These are phyloP conservation scores for Talaromyces sp. DNA, from an alignment of 2,329 filamentous ascomycete genomes.

Conservation along the genomic window DNA sequence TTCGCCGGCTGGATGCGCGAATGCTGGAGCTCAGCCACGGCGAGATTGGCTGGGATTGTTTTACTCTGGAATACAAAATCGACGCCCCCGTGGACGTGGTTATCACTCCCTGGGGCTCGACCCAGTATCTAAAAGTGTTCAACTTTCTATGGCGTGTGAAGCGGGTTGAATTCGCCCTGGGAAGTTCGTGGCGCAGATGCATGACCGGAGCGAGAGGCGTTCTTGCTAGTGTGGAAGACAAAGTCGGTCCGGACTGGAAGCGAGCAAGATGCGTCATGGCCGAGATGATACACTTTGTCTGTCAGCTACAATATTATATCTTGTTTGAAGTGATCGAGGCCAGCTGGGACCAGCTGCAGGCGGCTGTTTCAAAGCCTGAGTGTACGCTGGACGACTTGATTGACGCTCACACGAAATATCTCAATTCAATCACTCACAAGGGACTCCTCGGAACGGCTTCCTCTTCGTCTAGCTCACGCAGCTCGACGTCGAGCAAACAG, in stretches of 20 bases:
- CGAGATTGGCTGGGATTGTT: constrained; percentile 98
- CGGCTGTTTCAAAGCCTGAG: constrained; percentile 72
- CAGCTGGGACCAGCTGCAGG: constrained; percentile 86
- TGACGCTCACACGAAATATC: constrained; percentile 80
- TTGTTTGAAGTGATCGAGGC: constrained; percentile 97
- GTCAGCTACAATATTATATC: constrained; percentile 97
- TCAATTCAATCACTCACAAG: constrained; percentile 92
- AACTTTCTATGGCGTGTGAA: constrained; percentile 99
- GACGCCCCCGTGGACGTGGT: constrained; percentile 95
- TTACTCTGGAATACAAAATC: constrained; percentile 97
- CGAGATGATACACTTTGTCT: constrained; percentile 98
- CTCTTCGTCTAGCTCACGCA: constrained; percentile 19
- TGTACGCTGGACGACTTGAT: constrained; percentile 95
- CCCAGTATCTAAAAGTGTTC: constrained; percentile 97
- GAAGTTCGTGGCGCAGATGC: constrained; percentile 86
- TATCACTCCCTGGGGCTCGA: constrained; percentile 89
- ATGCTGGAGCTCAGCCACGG: constrained; percentile 96
- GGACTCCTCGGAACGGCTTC: constrained; percentile 71
- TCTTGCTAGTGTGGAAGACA: constrained; percentile 67
- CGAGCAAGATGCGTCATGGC: constrained; percentile 79
- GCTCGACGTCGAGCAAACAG: constrained; percentile 44
- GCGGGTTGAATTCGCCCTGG: constrained; percentile 88
- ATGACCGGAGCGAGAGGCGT: constrained; percentile 96
- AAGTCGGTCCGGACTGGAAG: constrained; percentile 79
- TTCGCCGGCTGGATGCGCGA: constrained; percentile 87